A percentile compares a stretch with the other conserved stretches of the same genome.
Evolutionary conservation across 192 early-diverging fungal species (phyloP).

Genomic region (Rhizophagus clarus): DNA sequence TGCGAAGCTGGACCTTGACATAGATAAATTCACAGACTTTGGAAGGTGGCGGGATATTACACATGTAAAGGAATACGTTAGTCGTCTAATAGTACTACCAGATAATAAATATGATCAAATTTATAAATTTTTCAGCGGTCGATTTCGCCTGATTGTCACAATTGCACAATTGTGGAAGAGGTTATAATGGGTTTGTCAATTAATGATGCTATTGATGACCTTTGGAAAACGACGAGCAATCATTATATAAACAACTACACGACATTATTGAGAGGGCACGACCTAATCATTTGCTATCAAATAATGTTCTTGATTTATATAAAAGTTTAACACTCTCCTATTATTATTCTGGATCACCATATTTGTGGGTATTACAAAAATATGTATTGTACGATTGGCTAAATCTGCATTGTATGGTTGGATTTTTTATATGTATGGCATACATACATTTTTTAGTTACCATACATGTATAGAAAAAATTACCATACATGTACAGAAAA

Average conservation of each 20-base stretch:
- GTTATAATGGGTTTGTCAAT: slow-evolving; percentile 2
- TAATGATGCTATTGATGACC: neutral
- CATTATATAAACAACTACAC: neutral
- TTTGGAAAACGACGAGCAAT: neutral
- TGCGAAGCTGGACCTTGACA: neutral
- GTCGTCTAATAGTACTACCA: neutral
- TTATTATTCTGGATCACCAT: slow-evolving; percentile 15
- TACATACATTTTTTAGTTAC: too few relatives aligned
- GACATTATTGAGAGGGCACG: neutral
- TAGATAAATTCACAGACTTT: slow-evolving; percentile 11
- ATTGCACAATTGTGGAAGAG: slow-evolving; percentile 2
- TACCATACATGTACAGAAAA: too few relatives aligned
- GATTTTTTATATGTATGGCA: too few relatives aligned
- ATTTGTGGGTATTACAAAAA: too few relatives aligned
- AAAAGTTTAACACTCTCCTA: neutral
- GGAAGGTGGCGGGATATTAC: neutral
- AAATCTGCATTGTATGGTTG: too few relatives aligned
- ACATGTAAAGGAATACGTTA: slow-evolving; percentile 13
- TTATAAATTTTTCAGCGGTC: neutral
- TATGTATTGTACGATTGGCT: too few relatives aligned
- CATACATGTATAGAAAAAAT: too few relatives aligned
- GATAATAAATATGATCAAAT: neutral
- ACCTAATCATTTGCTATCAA: neutral
- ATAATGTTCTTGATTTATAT: slow-evolving; percentile 1
- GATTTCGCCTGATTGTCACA: slow-evolving; percentile 9